These are phyloP conservation scores for Sodiomyces alkalinus DNA, from an alignment of 2,329 filamentous ascomycete genomes.

Conservation along the genomic window DNA sequence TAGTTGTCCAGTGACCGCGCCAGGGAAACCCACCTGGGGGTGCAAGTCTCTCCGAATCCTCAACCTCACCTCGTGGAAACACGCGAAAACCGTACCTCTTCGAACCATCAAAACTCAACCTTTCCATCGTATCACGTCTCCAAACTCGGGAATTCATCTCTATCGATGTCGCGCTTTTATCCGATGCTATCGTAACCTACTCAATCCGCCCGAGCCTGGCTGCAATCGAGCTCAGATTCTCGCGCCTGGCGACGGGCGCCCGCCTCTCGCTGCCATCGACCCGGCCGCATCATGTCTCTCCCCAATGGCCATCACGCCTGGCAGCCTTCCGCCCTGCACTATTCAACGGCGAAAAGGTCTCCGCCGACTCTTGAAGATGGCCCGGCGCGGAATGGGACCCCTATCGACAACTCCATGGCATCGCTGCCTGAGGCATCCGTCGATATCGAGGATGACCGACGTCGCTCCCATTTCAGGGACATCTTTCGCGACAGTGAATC, in stretches of 20 bases:
- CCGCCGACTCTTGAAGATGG: constrained; percentile 48
- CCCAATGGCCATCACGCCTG: constrained; percentile 51
- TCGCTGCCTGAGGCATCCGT: constrained; percentile 46
- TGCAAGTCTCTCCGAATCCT: constrained; percentile 25
- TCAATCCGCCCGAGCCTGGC: constrained; percentile 29
- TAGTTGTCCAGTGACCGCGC: constrained; percentile 1
- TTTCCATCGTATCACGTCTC: constrained; percentile 21
- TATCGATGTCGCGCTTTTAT: constrained; percentile 33
- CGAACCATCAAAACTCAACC: constrained; percentile 36
- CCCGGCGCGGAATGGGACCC: constrained; percentile 32
- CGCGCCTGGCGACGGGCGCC: constrained; percentile 42
- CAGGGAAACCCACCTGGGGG: constrained; percentile 5
- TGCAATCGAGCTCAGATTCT: constrained; percentile 34
- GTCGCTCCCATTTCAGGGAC: constrained; percentile 60
- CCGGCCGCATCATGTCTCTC: constrained; percentile 46
- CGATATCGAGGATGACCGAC: constrained; percentile 53
- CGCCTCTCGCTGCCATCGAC: constrained; percentile 31
- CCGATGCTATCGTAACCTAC: constrained; percentile 32
- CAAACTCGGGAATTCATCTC: constrained; percentile 31
- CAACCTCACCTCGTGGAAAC: constrained; percentile 41
- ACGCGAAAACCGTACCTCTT: constrained; percentile 31
- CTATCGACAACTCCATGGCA: constrained; percentile 30
- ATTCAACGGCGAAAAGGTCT: constrained; percentile 30
- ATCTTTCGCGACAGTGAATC: constrained; percentile 65
- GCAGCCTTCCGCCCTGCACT: constrained; percentile 40